Evolutionary conservation across 305 asterid genomes (phyloP), one percentile per base, ranked within the genome.

Genomic region (Plantago coronopus): DNA sequence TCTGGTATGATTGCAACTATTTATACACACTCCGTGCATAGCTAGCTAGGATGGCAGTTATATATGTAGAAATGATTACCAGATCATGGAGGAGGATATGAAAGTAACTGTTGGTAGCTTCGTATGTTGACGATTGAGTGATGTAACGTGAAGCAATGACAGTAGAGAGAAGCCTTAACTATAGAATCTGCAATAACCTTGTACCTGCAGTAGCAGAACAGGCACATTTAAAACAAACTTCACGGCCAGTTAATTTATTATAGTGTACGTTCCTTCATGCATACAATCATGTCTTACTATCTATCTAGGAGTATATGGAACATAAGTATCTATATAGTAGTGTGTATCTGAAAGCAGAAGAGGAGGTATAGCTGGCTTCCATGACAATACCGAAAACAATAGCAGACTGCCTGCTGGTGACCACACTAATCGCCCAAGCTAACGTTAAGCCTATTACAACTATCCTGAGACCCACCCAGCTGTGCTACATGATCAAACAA

Each of bases 11-110:
- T 17, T 7, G 10, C 13, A 18, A 5, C 17, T 4, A 55, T 16
- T n/a, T 13, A 3, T 14, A n/a, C 1, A 31, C 3, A 31, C 38
- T 6, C 3, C 34, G 1, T 9, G 17, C 8, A 20, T 23, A n/a
- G n/a, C n/a, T n/a, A n/a, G n/a, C n/a, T n/a, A n/a, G n/a, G n/a
- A n/a, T n/a, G n/a, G n/a, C n/a, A n/a, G n/a, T n/a, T 2, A n/a
- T 31, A 31, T 23, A 21, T 40, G 3, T 29, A 40, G 37, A 19
- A 51, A 29, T 9, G 12, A 42, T 72, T 72, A 81, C 88, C 88
- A 81, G 20, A 65, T 81, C 88, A 70, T 40, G 72, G 59, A 81
- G 17, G 55, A 76, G 54, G 74, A 79, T 40, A 38, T 74, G 72
- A 16, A 81, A 79, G 75, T 70, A 81, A 46, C 65, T 65, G 27